phyloP scores from a whole-genome alignment of 208 protist genomes.

The Acanthamoeba sp. region DNA sequence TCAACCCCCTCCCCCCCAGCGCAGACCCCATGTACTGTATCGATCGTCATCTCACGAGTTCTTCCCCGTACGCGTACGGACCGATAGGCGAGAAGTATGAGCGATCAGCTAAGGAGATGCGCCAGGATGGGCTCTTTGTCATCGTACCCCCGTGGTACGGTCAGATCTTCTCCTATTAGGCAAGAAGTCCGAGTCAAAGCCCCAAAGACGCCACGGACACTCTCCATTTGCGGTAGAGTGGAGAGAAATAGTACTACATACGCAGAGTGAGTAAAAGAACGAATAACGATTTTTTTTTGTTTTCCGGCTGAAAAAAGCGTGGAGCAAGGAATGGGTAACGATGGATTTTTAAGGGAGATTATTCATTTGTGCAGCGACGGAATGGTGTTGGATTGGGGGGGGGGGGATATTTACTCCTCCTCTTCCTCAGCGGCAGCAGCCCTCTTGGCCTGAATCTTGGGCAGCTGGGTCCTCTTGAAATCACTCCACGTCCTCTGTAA shows the following conservation, averaged over 20 bases:
- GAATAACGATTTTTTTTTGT: too few species aligned
- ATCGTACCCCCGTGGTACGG: constrained; percentile 86
- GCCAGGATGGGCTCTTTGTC: constrained; percentile 84
- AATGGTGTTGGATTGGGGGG: not conserved
- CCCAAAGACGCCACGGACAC: too few species aligned
- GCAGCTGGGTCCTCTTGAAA: constrained; percentile 28
- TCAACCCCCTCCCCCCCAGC: too few species aligned
- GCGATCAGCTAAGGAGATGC: constrained; percentile 82
- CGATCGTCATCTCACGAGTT: not conserved
- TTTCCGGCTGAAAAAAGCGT: not conserved
- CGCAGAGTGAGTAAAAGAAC: not conserved
- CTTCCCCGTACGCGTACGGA: not conserved
- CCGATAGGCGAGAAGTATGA: constrained; percentile 78
- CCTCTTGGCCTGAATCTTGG: constrained; percentile 55
- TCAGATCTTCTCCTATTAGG: constrained; percentile 89
- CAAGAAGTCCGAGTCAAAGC: not conserved
- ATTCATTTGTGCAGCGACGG: constrained; percentile 37
- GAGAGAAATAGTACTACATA: not conserved
- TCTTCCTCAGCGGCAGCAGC: not conserved
- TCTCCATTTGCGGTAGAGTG: not conserved
- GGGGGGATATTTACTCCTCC: constrained; percentile 19
- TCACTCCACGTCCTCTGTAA: constrained; percentile 57
- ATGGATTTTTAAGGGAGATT: not conserved
- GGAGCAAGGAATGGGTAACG: not conserved
- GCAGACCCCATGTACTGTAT: too few species aligned